Conservation (phyloP, 2,329 filamentous ascomycete genomes). For the Gaeumannomyces sp. region DNA sequence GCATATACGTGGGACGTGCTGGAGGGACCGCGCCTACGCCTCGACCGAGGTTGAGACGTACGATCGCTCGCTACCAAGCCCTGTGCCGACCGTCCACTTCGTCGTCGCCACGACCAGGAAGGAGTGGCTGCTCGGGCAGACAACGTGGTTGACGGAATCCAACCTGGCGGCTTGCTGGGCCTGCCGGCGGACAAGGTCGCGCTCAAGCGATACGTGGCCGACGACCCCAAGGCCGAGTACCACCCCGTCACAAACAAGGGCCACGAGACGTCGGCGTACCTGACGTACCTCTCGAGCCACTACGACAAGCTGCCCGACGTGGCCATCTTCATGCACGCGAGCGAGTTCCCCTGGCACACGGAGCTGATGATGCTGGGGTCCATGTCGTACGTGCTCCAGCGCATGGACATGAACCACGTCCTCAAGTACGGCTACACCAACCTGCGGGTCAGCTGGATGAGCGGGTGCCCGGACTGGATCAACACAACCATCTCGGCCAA, state of each 20-base stretch:
- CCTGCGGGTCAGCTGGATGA: slow-evolving; percentile 47
- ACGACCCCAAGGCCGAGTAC: slow-evolving; percentile 38
- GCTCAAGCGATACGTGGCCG: slow-evolving; percentile 40
- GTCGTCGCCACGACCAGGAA: slow-evolving; percentile 5
- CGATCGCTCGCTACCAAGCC: not conserved
- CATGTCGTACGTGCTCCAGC: slow-evolving; percentile 25
- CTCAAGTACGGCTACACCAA: slow-evolving; percentile 47
- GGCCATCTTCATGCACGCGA: slow-evolving; percentile 55
- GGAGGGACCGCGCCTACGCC: slow-evolving; percentile 5
- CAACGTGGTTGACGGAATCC: slow-evolving; percentile 2
- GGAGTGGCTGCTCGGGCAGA: slow-evolving; percentile 3
- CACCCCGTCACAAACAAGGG: slow-evolving; percentile 52
- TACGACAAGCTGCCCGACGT: slow-evolving; percentile 54
- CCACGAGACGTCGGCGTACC: slow-evolving; percentile 57
- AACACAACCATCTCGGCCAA: slow-evolving; percentile 24
- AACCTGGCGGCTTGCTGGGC: slow-evolving; percentile 3
- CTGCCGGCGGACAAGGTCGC: slow-evolving; percentile 20
- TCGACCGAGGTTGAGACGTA: slow-evolving; percentile 7
- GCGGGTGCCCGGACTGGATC: slow-evolving; percentile 50
- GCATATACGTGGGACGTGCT: slow-evolving; percentile 9
- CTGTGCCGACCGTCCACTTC: slow-evolving; percentile 4
- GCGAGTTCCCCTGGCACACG: slow-evolving; percentile 37
- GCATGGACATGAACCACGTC: slow-evolving; percentile 30
- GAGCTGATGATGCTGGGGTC: slow-evolving; percentile 28
- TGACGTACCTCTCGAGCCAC: slow-evolving; percentile 55